phyloP scores from a whole-genome alignment of 2,329 filamentous ascomycete species.

The Neoarthrinium moseri region DNA sequence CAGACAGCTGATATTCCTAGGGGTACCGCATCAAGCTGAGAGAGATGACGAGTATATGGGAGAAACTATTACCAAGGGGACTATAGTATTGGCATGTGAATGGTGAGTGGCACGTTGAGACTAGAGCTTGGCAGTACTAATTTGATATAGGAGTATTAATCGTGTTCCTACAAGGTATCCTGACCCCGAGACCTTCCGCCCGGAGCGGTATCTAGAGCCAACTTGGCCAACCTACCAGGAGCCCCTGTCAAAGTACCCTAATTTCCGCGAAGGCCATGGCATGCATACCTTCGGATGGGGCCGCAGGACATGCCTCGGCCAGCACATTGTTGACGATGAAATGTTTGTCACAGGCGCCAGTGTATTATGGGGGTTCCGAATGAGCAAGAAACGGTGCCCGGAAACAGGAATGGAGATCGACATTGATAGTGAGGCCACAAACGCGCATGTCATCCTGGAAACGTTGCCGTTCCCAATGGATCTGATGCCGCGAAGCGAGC shows the following conservation, averaged over 20 bases:
- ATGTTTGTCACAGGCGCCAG: conserved; percentile 48
- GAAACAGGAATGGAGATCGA: conserved; percentile 39
- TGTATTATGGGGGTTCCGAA: conserved; percentile 49
- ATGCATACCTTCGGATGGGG: conserved; percentile 67
- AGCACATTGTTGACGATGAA: conserved; percentile 61
- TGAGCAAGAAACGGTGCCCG: conserved; percentile 38
- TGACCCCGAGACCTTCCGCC: conserved; percentile 60
- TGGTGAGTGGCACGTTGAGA: conserved; percentile 33
- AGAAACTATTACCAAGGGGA: conserved; percentile 46
- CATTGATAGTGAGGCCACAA: conserved; percentile 49
- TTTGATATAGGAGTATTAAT: conserved; percentile 47
- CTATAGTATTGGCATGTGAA: conserved; percentile 48
- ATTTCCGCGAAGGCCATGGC: conserved; percentile 54
- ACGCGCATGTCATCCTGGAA: conserved; percentile 53
- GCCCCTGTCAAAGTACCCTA: conserved; percentile 61
- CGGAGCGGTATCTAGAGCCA: conserved; percentile 63
- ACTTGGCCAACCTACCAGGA: conserved; percentile 64
- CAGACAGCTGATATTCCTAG: conserved; percentile 17
- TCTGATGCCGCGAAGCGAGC: conserved; percentile 39
- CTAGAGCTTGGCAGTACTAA: background rate
- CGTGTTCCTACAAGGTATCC: conserved; percentile 59
- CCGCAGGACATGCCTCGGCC: conserved; percentile 60
- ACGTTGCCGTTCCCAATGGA: conserved; percentile 45
- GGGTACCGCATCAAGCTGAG: conserved; percentile 49
- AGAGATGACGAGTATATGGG: conserved; percentile 44